Base-by-base conservation (phyloP, 1,139 yeast genomes). In the Blastobotrys petasosporus region DNA sequence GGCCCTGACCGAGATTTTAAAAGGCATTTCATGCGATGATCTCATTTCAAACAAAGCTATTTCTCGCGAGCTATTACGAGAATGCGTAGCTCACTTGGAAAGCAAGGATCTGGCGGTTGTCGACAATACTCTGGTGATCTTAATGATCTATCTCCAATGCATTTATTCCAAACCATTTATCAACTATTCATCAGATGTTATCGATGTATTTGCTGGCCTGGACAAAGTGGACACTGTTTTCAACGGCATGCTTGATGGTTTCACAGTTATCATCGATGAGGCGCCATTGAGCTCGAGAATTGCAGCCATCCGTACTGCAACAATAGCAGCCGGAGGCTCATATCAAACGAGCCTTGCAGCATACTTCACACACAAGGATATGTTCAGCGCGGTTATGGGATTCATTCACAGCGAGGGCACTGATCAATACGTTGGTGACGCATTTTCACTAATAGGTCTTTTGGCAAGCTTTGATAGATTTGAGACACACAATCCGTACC, bases 401-500 rank as follows among this genome's bases (percentile, higher is more conserved):
- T 58, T 69, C 29, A 58, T 68, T 23, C 61, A 58, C 13, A 42
- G 54, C 36, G 54, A 58, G 2, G 59, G 53, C 8, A 44, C 53
- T 5, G 56, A 49, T 11, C 48, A 53, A 12, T 55, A 55, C 52
- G 51, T 63, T 33, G 65, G 64, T 6, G 63, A 63, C 44, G 73
- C 72, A 1, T 59, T 68, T 39, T 50, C 60, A 2, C 53, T 67
- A 17, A 54, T 69, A 8, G 73, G 72, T 2, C 52, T 67, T 2
- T 51, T 69, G 13, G 64, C 71, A 2, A 62, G 62, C 40, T 59
- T 65, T 44, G 67, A 66, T 52, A 62, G 60, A 45, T 54, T 63
- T 36, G 70, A 66, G 40, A 64, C 67, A 15, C 51, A 32, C 33
- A 65, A 66, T 42, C 68, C 69, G 0, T 68, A 69, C 47, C 61